These are phyloP conservation scores for Oemleria cerasiformis DNA, from an alignment of 306 rosid genomes.

Conservation along the genomic window DNA sequence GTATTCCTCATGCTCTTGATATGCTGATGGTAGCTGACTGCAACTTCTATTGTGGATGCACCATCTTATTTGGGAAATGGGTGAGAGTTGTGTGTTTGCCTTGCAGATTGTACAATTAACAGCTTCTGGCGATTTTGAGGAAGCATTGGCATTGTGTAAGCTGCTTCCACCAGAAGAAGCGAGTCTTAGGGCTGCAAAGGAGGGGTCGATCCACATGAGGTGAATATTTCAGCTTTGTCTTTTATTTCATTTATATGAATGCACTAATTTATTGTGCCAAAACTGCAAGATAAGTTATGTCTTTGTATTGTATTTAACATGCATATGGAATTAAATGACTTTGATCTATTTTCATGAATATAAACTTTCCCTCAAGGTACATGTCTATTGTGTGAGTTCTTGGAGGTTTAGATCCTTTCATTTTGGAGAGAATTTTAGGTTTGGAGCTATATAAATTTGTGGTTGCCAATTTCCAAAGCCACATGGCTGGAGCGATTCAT, in stretches of 20 bases:
- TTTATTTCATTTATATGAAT: conserved; percentile 4
- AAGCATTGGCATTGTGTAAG: conserved; percentile 97
- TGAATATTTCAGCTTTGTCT: conserved; percentile 27
- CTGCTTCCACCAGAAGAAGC: conserved; percentile 98
- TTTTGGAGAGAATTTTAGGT: background rate
- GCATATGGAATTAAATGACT: background rate
- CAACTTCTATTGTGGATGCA: conserved; percentile 1
- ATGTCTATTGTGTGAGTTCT: too few relatives aligned
- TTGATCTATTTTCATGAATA: background rate
- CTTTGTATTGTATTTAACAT: background rate
- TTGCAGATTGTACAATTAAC: conserved; percentile 95
- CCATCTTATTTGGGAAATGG: background rate
- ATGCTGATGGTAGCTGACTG: background rate
- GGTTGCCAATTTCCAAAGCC: background rate
- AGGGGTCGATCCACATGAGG: conserved; percentile 95
- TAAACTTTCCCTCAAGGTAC: background rate
- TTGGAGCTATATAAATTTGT: background rate
- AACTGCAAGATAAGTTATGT: background rate
- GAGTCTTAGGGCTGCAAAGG: conserved; percentile 91
- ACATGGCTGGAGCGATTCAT: background rate
- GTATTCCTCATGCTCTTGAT: conserved; percentile 35
- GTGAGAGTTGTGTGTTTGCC: conserved; percentile 26
- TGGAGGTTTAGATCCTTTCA: background rate
- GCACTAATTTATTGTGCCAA: background rate
- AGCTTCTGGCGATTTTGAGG: conserved; percentile 95